A percentile compares a stretch with the other conserved stretches of the same genome.
These are phyloP conservation scores for Gossypium laxum DNA, from an alignment of 441 rosid genomes.

Conservation along the genomic window DNA sequence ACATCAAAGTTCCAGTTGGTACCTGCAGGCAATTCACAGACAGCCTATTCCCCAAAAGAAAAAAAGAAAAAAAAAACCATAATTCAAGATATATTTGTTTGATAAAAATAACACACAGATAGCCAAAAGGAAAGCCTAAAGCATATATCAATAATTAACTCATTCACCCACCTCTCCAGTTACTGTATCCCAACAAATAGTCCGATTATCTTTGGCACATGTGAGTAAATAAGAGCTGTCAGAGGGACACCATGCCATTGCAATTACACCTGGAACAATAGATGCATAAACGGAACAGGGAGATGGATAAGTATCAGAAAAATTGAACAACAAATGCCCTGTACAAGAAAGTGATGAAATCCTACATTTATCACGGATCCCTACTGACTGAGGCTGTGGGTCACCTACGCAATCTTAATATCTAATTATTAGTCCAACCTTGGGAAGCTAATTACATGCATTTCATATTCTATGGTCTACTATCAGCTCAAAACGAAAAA, in stretches of 20 bases:
- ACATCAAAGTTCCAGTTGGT: slow-evolving; percentile 97
- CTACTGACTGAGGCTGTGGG: not conserved
- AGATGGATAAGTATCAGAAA: not conserved
- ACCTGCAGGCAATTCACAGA: slow-evolving; percentile 84
- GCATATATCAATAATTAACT: slow-evolving; percentile 4
- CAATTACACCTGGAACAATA: slow-evolving; percentile 73
- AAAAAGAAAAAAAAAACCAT: not conserved
- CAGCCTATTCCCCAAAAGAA: slow-evolving; percentile 45
- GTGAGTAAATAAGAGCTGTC: slow-evolving; percentile 92
- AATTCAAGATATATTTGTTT: slow-evolving; percentile 13
- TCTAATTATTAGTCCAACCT: not conserved
- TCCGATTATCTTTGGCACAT: slow-evolving; percentile 94
- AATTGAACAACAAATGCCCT: not conserved
- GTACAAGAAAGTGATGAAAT: not conserved
- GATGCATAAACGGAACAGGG: slow-evolving; percentile 3
- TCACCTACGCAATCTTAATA: not conserved
- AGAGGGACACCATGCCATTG: slow-evolving; percentile 96
- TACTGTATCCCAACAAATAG: slow-evolving; percentile 92
- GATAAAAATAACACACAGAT: not conserved
- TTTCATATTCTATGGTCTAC: not conserved
- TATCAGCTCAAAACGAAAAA: not conserved
- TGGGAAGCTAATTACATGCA: not conserved
- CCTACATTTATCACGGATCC: not conserved
- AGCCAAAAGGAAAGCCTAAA: not conserved
- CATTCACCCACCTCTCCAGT: slow-evolving; percentile 63